phyloP scores from a whole-genome alignment of 108 stramenopile genomes.

The Chaetoceros tenuissimus region DNA sequence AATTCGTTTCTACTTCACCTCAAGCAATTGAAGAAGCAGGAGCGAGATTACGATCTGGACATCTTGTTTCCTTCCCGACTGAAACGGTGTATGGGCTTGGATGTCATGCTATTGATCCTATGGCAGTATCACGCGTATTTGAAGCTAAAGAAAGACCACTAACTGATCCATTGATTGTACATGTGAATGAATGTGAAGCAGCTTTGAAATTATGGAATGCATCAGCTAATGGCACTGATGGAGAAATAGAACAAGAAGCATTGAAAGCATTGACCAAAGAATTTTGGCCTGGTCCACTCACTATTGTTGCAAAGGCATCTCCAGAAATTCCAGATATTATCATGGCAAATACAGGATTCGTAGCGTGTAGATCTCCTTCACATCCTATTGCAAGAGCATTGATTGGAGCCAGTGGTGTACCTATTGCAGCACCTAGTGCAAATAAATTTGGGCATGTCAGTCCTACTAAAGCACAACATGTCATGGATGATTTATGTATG shows the following conservation, averaged over 20 bases:
- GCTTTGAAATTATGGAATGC: conserved; percentile 72
- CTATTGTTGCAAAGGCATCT: conserved; percentile 78
- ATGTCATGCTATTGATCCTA: conserved; percentile 86
- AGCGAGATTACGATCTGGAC: conserved; percentile 49
- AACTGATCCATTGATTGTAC: conserved; percentile 95
- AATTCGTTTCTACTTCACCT: not conserved
- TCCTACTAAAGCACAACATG: conserved; percentile 89
- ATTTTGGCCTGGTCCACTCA: conserved; percentile 96
- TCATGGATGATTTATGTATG: conserved; percentile 85
- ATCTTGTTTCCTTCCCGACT: conserved; percentile 85
- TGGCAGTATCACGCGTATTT: conserved; percentile 85
- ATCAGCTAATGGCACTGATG: conserved; percentile 9
- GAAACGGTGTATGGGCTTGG: conserved; percentile 99
- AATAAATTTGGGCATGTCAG: conserved; percentile 97
- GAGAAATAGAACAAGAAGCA: conserved; percentile 24
- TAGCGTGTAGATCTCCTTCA: conserved; percentile 91
- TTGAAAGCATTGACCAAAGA: conserved; percentile 33
- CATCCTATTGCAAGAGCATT: conserved; percentile 82
- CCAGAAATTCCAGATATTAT: conserved; percentile 62
- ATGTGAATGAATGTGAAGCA: conserved; percentile 51
- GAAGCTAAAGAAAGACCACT: conserved; percentile 89
- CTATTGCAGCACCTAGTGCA: conserved; percentile 97
- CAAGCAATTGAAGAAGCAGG: conserved; percentile 39
- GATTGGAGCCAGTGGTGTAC: conserved; percentile 68
- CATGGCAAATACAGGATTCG: conserved; percentile 92